A percentile compares a stretch with the other conserved stretches of the same genome.
Evolutionary conservation across 495 filamentous ascomycete genomes (phyloP).

Genomic region (Aspergillus funiculosus): DNA sequence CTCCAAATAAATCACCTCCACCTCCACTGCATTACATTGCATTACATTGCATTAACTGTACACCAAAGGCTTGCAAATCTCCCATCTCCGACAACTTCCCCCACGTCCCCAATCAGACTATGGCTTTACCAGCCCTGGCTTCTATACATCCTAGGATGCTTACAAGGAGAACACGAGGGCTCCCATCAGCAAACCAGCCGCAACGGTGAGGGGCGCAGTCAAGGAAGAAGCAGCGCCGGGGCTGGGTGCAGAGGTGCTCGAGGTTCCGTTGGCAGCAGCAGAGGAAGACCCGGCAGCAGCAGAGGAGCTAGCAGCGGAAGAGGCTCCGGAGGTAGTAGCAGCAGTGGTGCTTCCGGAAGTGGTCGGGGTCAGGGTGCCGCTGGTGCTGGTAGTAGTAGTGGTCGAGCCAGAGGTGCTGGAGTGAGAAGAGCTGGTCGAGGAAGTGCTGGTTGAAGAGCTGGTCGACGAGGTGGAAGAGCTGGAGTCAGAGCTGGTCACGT

Average conservation of each 20-base stretch:
- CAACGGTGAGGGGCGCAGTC: conserved; percentile 3
- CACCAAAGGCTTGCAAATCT: too few relatives aligned
- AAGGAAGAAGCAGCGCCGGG: conserved; percentile 1
- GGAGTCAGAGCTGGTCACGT: conserved; percentile 23
- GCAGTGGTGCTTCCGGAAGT: conserved; percentile 8
- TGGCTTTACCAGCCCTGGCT: not conserved
- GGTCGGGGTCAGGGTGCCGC: conserved; percentile 8
- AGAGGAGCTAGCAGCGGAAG: too few relatives aligned
- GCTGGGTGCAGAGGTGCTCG: not conserved
- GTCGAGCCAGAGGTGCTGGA: conserved; percentile 15
- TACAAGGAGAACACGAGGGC: conserved; percentile 6
- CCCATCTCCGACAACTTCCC: not conserved
- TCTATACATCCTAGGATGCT: not conserved
- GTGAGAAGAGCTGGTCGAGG: conserved; percentile 13
- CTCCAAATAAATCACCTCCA: not conserved
- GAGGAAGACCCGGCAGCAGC: not conserved
- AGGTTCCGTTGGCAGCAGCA: not conserved
- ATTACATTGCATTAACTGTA: too few relatives aligned
- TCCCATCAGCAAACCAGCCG: conserved; percentile 7
- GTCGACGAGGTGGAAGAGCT: conserved; percentile 16
- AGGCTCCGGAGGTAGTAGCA: conserved; percentile 3
- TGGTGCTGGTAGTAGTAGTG: conserved; percentile 10
- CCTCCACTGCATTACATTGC: too few relatives aligned
- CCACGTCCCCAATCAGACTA: not conserved
- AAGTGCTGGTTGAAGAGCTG: conserved; percentile 13